These are phyloP conservation scores for Paraphaeosphaeria sporulosa DNA, from an alignment of 2,329 filamentous ascomycete species.

Conservation along the genomic window DNA sequence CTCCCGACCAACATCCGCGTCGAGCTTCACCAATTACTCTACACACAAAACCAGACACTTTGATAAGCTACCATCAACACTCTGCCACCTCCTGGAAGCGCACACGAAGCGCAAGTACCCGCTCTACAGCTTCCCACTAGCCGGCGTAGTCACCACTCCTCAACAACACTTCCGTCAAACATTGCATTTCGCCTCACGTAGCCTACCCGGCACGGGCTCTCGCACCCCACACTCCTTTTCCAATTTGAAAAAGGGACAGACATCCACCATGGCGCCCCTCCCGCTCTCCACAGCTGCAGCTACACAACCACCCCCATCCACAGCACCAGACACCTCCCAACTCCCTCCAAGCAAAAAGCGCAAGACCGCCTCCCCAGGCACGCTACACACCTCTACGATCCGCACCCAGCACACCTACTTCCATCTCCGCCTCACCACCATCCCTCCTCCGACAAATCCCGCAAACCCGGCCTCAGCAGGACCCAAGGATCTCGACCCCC, in stretches of 20 bases:
- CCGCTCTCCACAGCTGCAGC: background rate
- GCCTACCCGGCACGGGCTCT: too few relatives aligned
- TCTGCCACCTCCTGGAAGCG: background rate
- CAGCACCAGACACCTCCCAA: constrained; percentile 5
- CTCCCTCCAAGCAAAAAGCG: constrained; percentile 23
- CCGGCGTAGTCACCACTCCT: too few relatives aligned
- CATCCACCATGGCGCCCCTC: background rate
- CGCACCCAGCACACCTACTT: constrained; percentile 50
- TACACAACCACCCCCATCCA: constrained; percentile 10
- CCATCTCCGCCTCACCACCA: constrained; percentile 47
- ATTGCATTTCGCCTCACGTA: too few relatives aligned
- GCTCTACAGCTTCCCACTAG: background rate
- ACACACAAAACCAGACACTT: too few relatives aligned
- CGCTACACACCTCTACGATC: constrained; percentile 49
- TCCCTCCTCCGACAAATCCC: constrained; percentile 15
- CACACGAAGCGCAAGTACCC: background rate
- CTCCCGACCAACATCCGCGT: background rate
- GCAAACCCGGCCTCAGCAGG: too few relatives aligned
- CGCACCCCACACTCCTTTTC: too few relatives aligned
- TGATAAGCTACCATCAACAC: background rate
- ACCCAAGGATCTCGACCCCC: constrained; percentile 59
- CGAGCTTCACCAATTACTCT: background rate
- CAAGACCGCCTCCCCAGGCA: constrained; percentile 24
- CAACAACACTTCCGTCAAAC: too few relatives aligned
- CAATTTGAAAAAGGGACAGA: too few relatives aligned